Evolutionary conservation across 495 filamentous ascomycete genomes (phyloP).

Genomic region (Lophiostoma macrostomum): DNA sequence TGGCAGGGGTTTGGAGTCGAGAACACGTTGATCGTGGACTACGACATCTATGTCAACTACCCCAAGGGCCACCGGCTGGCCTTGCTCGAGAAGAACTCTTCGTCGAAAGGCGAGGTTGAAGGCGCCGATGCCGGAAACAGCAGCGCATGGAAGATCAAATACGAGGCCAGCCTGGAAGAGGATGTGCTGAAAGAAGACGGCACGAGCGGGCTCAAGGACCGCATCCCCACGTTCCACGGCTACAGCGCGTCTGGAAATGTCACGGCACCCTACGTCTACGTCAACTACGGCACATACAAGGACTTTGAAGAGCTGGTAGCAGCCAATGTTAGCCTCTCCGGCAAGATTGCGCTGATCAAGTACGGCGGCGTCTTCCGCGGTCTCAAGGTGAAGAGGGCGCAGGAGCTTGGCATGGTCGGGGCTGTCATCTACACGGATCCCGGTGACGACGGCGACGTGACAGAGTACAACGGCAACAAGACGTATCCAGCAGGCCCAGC

Average conservation of each 20-base stretch:
- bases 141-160: constrained; percentile 59
- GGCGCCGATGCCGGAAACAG: constrained; percentile 13
- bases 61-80: constrained; percentile 76
- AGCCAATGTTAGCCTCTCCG: constrained; percentile 70
- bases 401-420: constrained; percentile 89
- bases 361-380: constrained; percentile 88
- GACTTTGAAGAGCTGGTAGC: constrained; percentile 82
- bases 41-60: constrained; percentile 92
- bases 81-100: constrained; percentile 63
- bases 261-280: constrained; percentile 77
- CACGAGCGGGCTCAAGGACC: constrained; percentile 66
- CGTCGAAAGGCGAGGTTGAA: constrained; percentile 28
- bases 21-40: constrained; percentile 67
- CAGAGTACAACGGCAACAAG: constrained; percentile 74
- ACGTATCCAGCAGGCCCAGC: constrained; percentile 86
- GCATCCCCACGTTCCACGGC: constrained; percentile 92
- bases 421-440: constrained; percentile 84
- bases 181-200: constrained; percentile 82
- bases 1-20: constrained; percentile 83
- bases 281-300: constrained; percentile 80
- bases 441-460: constrained; percentile 79
- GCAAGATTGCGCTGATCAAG: constrained; percentile 82
- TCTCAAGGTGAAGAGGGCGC: constrained; percentile 87
- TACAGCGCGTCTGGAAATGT: constrained; percentile 92
- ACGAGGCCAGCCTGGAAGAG: constrained; percentile 79